Evolutionary conservation across 2,329 filamentous ascomycete genomes (phyloP).

Genomic region (Penicillium corylophilum): DNA sequence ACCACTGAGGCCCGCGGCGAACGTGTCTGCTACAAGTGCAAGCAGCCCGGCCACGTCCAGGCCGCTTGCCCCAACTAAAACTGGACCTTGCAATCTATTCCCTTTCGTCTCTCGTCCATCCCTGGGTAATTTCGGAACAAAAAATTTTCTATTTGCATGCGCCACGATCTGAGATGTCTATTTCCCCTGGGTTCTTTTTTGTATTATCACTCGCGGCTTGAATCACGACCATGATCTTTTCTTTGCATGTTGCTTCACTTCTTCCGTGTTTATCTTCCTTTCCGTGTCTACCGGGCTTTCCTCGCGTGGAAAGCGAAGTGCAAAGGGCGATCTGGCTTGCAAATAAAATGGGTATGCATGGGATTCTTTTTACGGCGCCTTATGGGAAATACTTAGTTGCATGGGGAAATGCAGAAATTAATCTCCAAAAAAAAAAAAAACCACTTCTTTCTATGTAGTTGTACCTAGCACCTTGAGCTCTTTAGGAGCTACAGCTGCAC

Average conservation of each 20-base stretch:
- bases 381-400: slow-evolving; percentile 22
- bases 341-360: slow-evolving; percentile 19
- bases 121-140: slow-evolving; percentile 13
- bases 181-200: slow-evolving; percentile 23
- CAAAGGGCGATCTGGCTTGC: slow-evolving; percentile 28
- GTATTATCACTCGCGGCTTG: slow-evolving; percentile 23
- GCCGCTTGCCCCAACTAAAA: slow-evolving; percentile 83
- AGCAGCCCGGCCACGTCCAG: slow-evolving; percentile 86
- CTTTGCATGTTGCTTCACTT: slow-evolving; percentile 20
- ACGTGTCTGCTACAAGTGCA: slow-evolving; percentile 98
- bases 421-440: slow-evolving; percentile 3
- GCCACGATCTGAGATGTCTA: slow-evolving; percentile 30
- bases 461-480: neutral
- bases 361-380: slow-evolving; percentile 20
- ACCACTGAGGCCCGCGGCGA: slow-evolving; percentile 85
- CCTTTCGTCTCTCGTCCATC: slow-evolving; percentile 22
- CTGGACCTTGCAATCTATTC: slow-evolving; percentile 24
- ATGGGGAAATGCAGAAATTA: slow-evolving; percentile 20
- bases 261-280: slow-evolving; percentile 7
- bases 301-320: slow-evolving; percentile 16
- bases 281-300: slow-evolving; percentile 16
- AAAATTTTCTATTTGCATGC: slow-evolving; percentile 21
- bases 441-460: neutral
- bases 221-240: slow-evolving; percentile 22
- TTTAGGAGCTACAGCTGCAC: slow-evolving; percentile 87